These are phyloP conservation scores for Nemania bipapillata DNA, from an alignment of 2,329 filamentous ascomycete genomes.

Conservation along the genomic window DNA sequence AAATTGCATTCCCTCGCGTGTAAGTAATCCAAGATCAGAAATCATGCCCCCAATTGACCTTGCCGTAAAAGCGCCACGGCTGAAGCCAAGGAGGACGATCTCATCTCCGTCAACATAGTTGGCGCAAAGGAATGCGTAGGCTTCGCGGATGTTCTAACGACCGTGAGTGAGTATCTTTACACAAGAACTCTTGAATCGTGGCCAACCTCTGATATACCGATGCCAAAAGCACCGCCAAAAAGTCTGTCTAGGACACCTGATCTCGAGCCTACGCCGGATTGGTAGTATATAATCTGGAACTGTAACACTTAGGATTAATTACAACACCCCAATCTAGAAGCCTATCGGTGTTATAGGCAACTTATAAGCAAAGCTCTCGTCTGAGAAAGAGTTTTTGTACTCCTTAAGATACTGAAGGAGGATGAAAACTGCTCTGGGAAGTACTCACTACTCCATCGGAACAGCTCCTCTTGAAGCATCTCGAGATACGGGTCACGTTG, in stretches of 20 bases:
- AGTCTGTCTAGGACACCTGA: slow-evolving; percentile 62
- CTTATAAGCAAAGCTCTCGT: neutral
- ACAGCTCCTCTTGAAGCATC: slow-evolving; percentile 64
- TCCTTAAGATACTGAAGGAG: neutral
- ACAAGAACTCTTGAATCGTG: neutral
- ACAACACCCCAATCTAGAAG: neutral
- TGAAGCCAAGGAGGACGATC: slow-evolving; percentile 68
- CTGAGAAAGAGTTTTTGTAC: neutral
- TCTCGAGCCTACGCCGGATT: slow-evolving; percentile 69
- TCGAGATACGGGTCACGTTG: slow-evolving; percentile 70
- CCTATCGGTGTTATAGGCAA: neutral
- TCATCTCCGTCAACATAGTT: slow-evolving; percentile 70
- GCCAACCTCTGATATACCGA: slow-evolving; percentile 63
- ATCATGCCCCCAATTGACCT: slow-evolving; percentile 67
- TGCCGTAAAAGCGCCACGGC: slow-evolving; percentile 68
- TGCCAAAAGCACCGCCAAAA: slow-evolving; percentile 66
- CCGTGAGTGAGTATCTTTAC: slow-evolving; percentile 31
- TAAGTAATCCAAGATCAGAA: slow-evolving; percentile 62
- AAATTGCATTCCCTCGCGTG: slow-evolving; percentile 63
- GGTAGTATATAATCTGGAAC: slow-evolving; percentile 70
- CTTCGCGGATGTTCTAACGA: slow-evolving; percentile 67
- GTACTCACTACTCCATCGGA: slow-evolving; percentile 56
- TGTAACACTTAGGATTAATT: neutral
- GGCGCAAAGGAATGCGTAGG: slow-evolving; percentile 70
- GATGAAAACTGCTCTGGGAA: neutral